Percentiles rank a stretch among this genome's conserved stretches.
Evolutionary conservation across 768 basidiomycete species (phyloP).

Genomic region (Tremella mesenterica): DNA sequence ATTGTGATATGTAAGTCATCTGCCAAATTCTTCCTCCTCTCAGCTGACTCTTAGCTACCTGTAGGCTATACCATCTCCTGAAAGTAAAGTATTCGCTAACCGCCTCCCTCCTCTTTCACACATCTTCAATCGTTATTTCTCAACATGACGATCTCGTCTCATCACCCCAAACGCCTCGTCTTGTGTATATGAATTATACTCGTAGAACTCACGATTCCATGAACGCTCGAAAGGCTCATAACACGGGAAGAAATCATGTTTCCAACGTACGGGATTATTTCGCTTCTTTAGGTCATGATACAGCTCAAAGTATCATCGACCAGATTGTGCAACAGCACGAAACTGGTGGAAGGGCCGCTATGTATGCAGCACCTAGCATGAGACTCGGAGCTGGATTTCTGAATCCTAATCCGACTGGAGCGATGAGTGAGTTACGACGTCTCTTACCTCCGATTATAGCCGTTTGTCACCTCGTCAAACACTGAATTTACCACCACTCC

Average conservation of each 20-base stretch:
- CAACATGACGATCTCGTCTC: not conserved
- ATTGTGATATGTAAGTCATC: slow-evolving; percentile 31
- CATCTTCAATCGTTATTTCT: too few species aligned
- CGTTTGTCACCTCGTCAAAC: too few species aligned
- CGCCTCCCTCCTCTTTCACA: too few species aligned
- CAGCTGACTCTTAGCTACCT: slow-evolving; percentile 17
- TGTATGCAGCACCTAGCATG: slow-evolving; percentile 38
- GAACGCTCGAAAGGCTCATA: slow-evolving; percentile 78
- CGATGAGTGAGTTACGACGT: slow-evolving; percentile 8
- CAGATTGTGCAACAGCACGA: slow-evolving; percentile 94
- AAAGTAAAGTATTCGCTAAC: too few species aligned
- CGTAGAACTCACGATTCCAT: slow-evolving; percentile 36
- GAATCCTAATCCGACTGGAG: slow-evolving; percentile 32
- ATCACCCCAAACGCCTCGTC: not conserved
- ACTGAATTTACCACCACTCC: not conserved
- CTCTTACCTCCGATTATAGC: too few species aligned
- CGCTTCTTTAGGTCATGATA: slow-evolving; percentile 60
- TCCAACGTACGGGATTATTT: slow-evolving; percentile 93
- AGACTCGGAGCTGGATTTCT: slow-evolving; percentile 37
- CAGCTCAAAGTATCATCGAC: slow-evolving; percentile 96
- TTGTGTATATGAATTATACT: not conserved
- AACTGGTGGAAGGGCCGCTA: slow-evolving; percentile 48
- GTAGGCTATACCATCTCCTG: slow-evolving; percentile 9
- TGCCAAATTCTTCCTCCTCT: not conserved
- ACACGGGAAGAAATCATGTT: slow-evolving; percentile 92